These are phyloP conservation scores for Epichloe aotearoae DNA, from an alignment of 2,329 filamentous ascomycete genomes.

Conservation along the genomic window DNA sequence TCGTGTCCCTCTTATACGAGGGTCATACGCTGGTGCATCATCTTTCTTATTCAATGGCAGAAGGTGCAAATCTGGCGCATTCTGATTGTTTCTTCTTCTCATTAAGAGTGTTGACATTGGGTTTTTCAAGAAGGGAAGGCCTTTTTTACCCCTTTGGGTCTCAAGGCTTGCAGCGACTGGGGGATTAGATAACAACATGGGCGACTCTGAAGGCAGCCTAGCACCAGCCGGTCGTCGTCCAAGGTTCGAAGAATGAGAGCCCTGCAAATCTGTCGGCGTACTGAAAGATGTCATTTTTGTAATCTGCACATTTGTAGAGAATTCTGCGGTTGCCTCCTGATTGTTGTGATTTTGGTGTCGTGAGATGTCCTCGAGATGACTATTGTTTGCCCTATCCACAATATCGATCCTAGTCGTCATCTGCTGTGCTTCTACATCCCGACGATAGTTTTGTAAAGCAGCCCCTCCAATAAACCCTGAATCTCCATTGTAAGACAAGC, in stretches of 20 bases:
- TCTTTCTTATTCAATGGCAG: slow-evolving; percentile 25
- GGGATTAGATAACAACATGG: slow-evolving; percentile 14
- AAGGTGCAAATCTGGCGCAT: slow-evolving; percentile 28
- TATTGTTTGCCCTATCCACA: neutral
- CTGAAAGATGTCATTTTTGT: slow-evolving; percentile 31
- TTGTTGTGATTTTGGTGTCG: slow-evolving; percentile 2
- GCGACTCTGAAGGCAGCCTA: slow-evolving; percentile 26
- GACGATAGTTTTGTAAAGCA: slow-evolving; percentile 37
- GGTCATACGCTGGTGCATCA: slow-evolving; percentile 42
- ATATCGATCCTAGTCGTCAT: neutral
- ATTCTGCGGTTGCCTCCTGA: slow-evolving; percentile 17
- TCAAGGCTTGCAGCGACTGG: slow-evolving; percentile 20
- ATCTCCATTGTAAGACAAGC: slow-evolving; percentile 23
- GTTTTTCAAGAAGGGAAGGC: slow-evolving; percentile 45
- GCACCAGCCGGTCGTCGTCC: slow-evolving; percentile 31
- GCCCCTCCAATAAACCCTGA: slow-evolving; percentile 42
- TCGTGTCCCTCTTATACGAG: slow-evolving; percentile 48
- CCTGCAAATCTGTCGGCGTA: slow-evolving; percentile 35
- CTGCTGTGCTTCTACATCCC: slow-evolving; percentile 17
- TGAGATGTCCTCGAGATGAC: slow-evolving; percentile 3
- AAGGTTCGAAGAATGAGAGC: slow-evolving; percentile 13
- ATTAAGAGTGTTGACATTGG: slow-evolving; percentile 45
- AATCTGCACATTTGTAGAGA: slow-evolving; percentile 16
- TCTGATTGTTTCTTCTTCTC: slow-evolving; percentile 41
- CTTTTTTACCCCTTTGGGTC: slow-evolving; percentile 35